phyloP scores from a whole-genome alignment of 169 alveolate species.

The Perkinsus marinus region DNA sequence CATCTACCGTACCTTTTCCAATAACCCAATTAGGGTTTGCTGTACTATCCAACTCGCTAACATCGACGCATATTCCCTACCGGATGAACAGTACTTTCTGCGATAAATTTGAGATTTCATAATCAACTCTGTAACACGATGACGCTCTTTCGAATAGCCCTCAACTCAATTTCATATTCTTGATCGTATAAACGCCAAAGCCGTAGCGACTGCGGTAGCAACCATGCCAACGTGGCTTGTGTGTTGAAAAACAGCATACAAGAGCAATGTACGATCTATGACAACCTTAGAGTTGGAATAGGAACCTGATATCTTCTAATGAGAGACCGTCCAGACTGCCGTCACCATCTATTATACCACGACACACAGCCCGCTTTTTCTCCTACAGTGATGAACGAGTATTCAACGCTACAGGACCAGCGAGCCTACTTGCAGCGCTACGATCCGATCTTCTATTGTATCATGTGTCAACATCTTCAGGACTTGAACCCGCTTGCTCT shows the following conservation, averaged over 20 bases:
- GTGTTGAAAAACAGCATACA: neutral
- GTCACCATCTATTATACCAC: neutral
- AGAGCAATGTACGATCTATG: neutral
- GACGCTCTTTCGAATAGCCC: too few species aligned
- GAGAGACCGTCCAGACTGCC: neutral
- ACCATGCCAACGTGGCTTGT: neutral
- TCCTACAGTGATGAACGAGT: neutral
- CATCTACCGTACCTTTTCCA: too few species aligned
- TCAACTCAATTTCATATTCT: too few species aligned
- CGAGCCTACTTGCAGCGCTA: slow-evolving; percentile 31
- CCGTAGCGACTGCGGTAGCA: neutral
- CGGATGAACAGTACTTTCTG: neutral
- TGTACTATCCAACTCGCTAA: too few species aligned
- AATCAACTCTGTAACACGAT: neutral
- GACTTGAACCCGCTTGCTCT: slow-evolving; percentile 57
- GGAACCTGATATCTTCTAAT: neutral
- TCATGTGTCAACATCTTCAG: slow-evolving; percentile 53
- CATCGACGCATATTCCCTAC: too few species aligned
- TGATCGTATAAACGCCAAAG: too few species aligned
- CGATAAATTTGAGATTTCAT: neutral
- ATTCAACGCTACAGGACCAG: neutral
- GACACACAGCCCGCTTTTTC: neutral
- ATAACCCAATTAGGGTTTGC: too few species aligned
- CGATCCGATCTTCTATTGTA: slow-evolving; percentile 70
- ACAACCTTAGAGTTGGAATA: neutral